Evolutionary conservation across 2,329 filamentous ascomycete genomes (phyloP).

Genomic region (Aspergillus brasiliensis): DNA sequence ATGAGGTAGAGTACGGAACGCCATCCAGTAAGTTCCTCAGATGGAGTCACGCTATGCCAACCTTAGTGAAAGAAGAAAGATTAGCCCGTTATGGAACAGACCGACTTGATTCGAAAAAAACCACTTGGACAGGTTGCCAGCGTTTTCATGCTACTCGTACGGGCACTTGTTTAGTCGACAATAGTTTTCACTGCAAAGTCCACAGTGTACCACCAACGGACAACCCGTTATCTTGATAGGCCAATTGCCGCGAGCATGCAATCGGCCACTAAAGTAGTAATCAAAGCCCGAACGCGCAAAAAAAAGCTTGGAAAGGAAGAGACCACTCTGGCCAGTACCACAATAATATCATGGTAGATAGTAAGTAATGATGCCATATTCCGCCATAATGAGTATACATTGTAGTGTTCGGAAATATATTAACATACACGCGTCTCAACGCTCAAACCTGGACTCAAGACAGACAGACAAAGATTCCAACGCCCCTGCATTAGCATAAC

Average conservation of each 20-base stretch:
- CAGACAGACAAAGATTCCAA: too few relatives aligned
- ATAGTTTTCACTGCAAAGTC: neutral
- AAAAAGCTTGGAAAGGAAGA: neutral
- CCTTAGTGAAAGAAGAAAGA: neutral
- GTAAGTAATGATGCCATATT: conserved; percentile 3
- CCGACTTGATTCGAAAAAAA: neutral
- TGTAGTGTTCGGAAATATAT: neutral
- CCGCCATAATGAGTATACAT: neutral
- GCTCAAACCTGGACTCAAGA: too few relatives aligned
- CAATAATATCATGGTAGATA: too few relatives aligned
- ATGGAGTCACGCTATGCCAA: neutral
- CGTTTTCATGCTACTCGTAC: neutral
- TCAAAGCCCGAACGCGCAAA: neutral
- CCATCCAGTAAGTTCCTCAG: neutral
- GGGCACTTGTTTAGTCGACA: neutral
- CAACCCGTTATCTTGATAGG: neutral
- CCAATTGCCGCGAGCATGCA: neutral
- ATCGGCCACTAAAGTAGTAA: neutral
- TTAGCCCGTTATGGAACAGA: neutral
- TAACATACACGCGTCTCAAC: neutral
- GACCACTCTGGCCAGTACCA: neutral
- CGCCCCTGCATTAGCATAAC: too few relatives aligned
- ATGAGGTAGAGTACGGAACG: neutral
- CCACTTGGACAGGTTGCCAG: neutral
- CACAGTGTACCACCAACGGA: neutral